Evolutionary conservation across 306 rosid genomes (phyloP).

Genomic region (Hippophae rhamnoides): DNA sequence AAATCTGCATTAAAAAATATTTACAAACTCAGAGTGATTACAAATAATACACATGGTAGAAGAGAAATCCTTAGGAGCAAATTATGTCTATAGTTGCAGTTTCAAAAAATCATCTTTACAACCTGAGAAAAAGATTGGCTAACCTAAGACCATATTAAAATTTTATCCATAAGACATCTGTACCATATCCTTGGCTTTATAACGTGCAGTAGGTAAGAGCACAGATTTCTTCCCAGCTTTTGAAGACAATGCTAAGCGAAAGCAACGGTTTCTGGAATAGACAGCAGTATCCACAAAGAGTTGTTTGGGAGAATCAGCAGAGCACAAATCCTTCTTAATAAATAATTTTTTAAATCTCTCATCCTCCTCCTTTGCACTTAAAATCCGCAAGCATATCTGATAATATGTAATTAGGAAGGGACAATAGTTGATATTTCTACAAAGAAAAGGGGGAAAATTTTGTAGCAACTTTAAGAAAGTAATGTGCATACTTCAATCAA

Average conservation of each 20-base stretch:
- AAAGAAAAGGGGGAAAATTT: slow-evolving; percentile 13
- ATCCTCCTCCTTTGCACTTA: slow-evolving; percentile 30
- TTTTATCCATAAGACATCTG: slow-evolving; percentile 6
- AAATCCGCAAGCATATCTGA: slow-evolving; percentile 84
- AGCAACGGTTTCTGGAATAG: slow-evolving; percentile 85
- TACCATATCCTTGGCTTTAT: slow-evolving; percentile 56
- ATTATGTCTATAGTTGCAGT: background rate
- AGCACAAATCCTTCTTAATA: slow-evolving; percentile 58
- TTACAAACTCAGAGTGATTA: background rate
- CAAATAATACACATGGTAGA: background rate
- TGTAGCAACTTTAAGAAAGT: slow-evolving; percentile 17
- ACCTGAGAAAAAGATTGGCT: background rate
- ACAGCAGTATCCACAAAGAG: slow-evolving; percentile 91
- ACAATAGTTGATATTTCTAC: slow-evolving; percentile 26
- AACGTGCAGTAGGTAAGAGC: slow-evolving; percentile 66
- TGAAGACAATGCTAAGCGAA: slow-evolving; percentile 76
- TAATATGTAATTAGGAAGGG: slow-evolving; percentile 24
- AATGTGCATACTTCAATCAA: slow-evolving; percentile 6
- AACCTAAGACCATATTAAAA: background rate
- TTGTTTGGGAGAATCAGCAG: slow-evolving; percentile 37
- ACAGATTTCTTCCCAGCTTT: slow-evolving; percentile 85
- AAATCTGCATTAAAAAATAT: background rate
- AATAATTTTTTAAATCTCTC: slow-evolving; percentile 42
- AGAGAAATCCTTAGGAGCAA: background rate
- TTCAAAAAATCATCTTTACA: slow-evolving; percentile 2